Conservation (phyloP, 1,284 basidiomycete species). For the Ceratobasidium sp. region DNA sequence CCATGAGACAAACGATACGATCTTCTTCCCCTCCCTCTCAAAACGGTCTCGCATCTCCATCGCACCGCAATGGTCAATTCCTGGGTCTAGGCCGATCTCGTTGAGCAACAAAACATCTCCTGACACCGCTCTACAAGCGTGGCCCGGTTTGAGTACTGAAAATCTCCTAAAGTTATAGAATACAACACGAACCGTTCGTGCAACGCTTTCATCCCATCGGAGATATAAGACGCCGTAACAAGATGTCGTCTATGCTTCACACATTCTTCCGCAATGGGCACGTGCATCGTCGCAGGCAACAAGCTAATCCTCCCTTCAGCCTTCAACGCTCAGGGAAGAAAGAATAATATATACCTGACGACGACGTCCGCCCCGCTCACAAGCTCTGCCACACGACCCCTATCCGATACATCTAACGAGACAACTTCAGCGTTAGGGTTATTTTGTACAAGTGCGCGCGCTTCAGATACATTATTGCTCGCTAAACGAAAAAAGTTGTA, state of each 20-base stretch:
- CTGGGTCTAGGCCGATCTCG: slow-evolving; percentile 95
- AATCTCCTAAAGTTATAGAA: neutral
- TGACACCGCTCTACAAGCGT: slow-evolving; percentile 70
- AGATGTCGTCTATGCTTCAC: slow-evolving; percentile 82
- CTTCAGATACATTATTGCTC: slow-evolving; percentile 78
- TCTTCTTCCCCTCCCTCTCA: slow-evolving; percentile 70
- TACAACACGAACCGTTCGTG: slow-evolving; percentile 68
- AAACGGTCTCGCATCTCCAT: slow-evolving; percentile 79
- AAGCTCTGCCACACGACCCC: slow-evolving; percentile 65
- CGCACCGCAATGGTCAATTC: slow-evolving; percentile 95
- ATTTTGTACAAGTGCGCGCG: slow-evolving; percentile 67
- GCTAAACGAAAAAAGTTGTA: slow-evolving; percentile 63
- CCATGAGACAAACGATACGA: slow-evolving; percentile 90
- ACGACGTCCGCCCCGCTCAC: slow-evolving; percentile 74
- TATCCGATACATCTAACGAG: slow-evolving; percentile 75
- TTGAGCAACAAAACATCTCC: slow-evolving; percentile 86
- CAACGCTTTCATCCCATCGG: slow-evolving; percentile 81
- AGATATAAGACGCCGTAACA: slow-evolving; percentile 94
- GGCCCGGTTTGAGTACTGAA: neutral
- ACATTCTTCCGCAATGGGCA: slow-evolving; percentile 81
- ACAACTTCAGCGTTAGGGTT: slow-evolving; percentile 68
- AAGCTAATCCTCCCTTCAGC: slow-evolving; percentile 65
- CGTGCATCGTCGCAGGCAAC: slow-evolving; percentile 85
- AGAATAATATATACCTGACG: slow-evolving; percentile 67
- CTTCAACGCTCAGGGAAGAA: neutral